Conservation (phyloP, 2,329 filamentous ascomycete genomes). For the Aspergillus pseudonomiae region DNA sequence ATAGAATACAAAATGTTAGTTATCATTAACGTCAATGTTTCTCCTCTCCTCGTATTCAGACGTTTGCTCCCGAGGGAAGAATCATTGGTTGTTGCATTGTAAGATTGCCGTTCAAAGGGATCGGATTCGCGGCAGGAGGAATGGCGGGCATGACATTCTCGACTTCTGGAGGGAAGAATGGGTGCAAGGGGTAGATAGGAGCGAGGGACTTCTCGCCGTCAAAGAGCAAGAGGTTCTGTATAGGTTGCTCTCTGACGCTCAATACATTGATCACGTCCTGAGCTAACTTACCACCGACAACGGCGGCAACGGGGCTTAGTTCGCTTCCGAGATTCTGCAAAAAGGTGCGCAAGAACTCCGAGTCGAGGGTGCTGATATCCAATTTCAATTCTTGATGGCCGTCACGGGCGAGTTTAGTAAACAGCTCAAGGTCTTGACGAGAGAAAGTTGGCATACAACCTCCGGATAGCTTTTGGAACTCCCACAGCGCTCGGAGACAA, state of each 20-base stretch:
- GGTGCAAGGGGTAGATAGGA: conserved; percentile 79
- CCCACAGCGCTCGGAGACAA: conserved; percentile 87
- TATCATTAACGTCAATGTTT: not conserved
- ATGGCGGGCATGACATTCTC: conserved; percentile 31
- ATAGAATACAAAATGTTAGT: not conserved
- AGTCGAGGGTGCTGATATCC: conserved; percentile 66
- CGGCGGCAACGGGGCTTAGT: conserved; percentile 82
- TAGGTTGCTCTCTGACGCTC: conserved; percentile 85
- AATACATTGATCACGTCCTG: conserved; percentile 98
- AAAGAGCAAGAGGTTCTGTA: conserved; percentile 93
- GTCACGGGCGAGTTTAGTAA: conserved; percentile 75
- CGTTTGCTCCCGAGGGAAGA: not conserved
- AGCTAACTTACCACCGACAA: conserved; percentile 85
- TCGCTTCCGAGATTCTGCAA: conserved; percentile 84
- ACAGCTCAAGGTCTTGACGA: conserved; percentile 69
- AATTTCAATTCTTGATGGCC: conserved; percentile 76
- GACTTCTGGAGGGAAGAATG: conserved; percentile 53
- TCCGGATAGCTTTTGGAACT: conserved; percentile 68
- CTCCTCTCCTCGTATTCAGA: not conserved
- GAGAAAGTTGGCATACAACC: conserved; percentile 60
- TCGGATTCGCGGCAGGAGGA: conserved; percentile 30
- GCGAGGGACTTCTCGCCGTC: conserved; percentile 81
- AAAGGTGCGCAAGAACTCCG: conserved; percentile 79
- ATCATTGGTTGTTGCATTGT: conserved; percentile 1
- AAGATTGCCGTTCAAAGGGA: conserved; percentile 25